Evolutionary conservation across 2,329 filamentous ascomycete species (phyloP).

Genomic region (Didymella segeticola): DNA sequence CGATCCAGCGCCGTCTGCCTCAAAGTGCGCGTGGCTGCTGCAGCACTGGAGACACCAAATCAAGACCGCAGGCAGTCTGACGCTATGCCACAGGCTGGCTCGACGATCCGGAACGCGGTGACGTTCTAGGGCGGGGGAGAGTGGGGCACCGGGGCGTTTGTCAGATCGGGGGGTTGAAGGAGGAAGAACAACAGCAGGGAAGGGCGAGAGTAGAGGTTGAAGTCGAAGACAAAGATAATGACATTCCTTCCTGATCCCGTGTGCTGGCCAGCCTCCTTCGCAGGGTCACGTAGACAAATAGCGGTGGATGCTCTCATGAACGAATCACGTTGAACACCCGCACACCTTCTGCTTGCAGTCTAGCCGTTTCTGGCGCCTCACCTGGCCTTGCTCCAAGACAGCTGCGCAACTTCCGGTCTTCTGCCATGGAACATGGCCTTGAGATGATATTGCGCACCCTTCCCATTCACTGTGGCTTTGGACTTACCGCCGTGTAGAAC

Average conservation of each 20-base stretch:
- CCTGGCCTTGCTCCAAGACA: constrained; percentile 16
- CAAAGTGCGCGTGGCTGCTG: constrained; percentile 17
- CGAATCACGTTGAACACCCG: constrained; percentile 35
- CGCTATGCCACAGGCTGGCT: constrained; percentile 27
- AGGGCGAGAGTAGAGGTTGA: constrained; percentile 12
- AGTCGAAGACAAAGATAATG: constrained; percentile 21
- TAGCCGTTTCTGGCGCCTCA: constrained; percentile 21
- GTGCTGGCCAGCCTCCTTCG: constrained; percentile 31
- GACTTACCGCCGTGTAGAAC: neutral
- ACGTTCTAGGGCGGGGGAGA: constrained; percentile 28
- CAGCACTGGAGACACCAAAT: constrained; percentile 26
- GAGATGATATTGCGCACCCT: constrained; percentile 3
- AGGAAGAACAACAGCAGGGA: constrained; percentile 12
- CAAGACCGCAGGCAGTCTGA: constrained; percentile 19
- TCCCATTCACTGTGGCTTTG: neutral
- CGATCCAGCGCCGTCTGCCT: neutral
- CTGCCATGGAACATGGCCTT: constrained; percentile 8
- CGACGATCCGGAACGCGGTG: constrained; percentile 28
- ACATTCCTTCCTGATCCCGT: constrained; percentile 32
- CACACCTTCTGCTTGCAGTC: constrained; percentile 31
- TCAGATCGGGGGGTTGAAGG: constrained; percentile 11
- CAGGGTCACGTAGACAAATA: constrained; percentile 36
- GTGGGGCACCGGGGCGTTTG: constrained; percentile 13
- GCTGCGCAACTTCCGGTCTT: constrained; percentile 11
- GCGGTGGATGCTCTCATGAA: constrained; percentile 31